Conservation (phyloP, 106 monocot genomes). For the Alisma plantagoaquatica region DNA sequence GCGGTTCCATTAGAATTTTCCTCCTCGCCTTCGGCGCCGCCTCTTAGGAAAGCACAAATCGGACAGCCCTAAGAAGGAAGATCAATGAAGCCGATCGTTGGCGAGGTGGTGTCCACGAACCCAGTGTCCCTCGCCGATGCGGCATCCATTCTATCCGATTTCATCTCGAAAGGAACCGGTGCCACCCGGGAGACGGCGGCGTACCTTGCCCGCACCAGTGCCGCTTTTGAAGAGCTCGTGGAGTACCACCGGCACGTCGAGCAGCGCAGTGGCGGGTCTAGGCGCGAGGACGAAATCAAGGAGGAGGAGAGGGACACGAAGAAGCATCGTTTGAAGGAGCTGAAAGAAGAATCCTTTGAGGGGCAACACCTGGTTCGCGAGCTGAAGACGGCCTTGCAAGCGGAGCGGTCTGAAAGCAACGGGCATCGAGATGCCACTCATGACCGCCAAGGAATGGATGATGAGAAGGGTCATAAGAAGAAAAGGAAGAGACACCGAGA, state of each 20-base stretch:
- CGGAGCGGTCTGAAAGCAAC: background rate
- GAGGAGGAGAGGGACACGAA: constrained; percentile 1
- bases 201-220: constrained; percentile 26
- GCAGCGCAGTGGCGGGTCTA: background rate
- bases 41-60: no score
- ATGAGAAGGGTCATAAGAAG: background rate
- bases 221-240: constrained; percentile 36
- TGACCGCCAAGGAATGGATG: background rate
- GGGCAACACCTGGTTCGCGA: background rate
- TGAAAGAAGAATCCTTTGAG: background rate
- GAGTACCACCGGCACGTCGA: constrained; percentile 11
- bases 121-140: constrained; percentile 27
- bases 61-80: no score
- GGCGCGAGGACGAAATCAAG: no score
- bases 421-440: background rate
- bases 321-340: background rate
- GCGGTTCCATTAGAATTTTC: no score
- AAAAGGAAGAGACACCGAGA: constrained; percentile 1
- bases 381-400: background rate
- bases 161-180: no score
- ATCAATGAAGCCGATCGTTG: no score
- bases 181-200: constrained; percentile 23
- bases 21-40: no score
- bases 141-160: no score
- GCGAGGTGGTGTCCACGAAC: constrained; percentile 23